Evolutionary conservation across 441 rosid species (phyloP).

Genomic region (Aquilaria agallochum): DNA sequence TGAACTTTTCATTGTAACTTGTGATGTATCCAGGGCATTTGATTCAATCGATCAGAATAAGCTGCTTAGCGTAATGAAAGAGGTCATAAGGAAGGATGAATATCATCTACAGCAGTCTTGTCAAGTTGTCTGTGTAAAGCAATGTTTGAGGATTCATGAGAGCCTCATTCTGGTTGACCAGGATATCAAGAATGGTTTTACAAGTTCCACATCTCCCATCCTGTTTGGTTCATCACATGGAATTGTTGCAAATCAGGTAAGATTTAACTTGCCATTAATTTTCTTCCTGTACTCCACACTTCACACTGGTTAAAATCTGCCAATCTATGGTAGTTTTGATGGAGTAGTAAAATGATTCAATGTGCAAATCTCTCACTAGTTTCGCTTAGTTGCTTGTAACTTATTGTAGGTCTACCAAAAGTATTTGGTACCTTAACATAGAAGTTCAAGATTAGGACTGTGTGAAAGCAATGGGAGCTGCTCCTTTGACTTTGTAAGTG

Average conservation of each 20-base stretch:
- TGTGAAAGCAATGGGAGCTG: too few species aligned
- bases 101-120: constrained; percentile 43
- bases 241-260: constrained; percentile 61
- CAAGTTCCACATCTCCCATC: constrained; percentile 34
- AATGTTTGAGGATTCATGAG: constrained; percentile 38
- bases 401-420: too few species aligned
- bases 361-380: too few species aligned
- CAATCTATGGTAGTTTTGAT: too few species aligned
- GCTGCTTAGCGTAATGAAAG: constrained; percentile 51
- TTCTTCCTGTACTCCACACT: too few species aligned
- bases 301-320: too few species aligned
- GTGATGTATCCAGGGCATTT: constrained; percentile 88
- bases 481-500: too few species aligned
- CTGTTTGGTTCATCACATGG: constrained; percentile 37
- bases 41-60: constrained; percentile 80
- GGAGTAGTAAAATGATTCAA: too few species aligned
- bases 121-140: constrained; percentile 53
- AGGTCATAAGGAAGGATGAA: constrained; percentile 39
- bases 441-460: too few species aligned
- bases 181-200: constrained; percentile 11
- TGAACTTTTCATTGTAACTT: constrained; percentile 53
- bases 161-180: constrained; percentile 29
- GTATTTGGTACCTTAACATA: too few species aligned
- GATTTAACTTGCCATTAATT: neutral
- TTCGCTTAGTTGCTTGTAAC: too few species aligned